Evolutionary conservation across 306 rosid genomes (phyloP).

Genomic region (Prosopis cineraria): DNA sequence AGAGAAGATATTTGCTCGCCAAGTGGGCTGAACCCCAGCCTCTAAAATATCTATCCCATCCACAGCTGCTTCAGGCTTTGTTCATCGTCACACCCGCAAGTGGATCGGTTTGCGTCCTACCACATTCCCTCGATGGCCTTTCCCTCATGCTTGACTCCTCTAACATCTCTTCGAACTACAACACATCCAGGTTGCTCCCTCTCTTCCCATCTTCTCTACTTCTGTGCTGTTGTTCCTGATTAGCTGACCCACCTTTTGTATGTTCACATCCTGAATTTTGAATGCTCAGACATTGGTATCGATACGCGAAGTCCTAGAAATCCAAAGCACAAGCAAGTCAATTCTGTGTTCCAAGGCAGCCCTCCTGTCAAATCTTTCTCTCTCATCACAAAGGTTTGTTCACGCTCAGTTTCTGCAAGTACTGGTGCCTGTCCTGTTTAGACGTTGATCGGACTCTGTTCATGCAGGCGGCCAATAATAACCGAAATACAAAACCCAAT

Average conservation of each 20-base stretch:
- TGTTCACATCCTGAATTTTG: neutral
- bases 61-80: neutral
- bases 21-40: neutral
- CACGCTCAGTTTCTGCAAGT: neutral
- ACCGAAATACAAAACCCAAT: slow-evolving; percentile 60
- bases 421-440: neutral
- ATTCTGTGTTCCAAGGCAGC: slow-evolving; percentile 35
- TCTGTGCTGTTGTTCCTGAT: neutral
- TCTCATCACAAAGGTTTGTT: slow-evolving; percentile 55
- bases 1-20: neutral
- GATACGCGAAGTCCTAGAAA: slow-evolving; percentile 6
- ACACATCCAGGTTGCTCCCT: slow-evolving; percentile 47
- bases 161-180: slow-evolving; percentile 35
- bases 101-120: neutral
- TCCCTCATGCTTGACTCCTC: slow-evolving; percentile 40
- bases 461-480: slow-evolving; percentile 49
- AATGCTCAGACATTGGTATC: slow-evolving; percentile 18
- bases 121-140: slow-evolving; percentile 48
- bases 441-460: neutral
- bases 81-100: neutral
- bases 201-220: neutral
- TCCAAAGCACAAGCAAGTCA: slow-evolving; percentile 32
- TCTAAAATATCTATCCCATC: no score
- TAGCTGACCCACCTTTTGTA: slow-evolving; percentile 11
- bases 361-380: slow-evolving; percentile 29